Percentiles rank a stretch among this genome's conserved stretches.
Conservation (phyloP, 805 yeast species). For the Lipomyces yamanashiensis region DNA sequence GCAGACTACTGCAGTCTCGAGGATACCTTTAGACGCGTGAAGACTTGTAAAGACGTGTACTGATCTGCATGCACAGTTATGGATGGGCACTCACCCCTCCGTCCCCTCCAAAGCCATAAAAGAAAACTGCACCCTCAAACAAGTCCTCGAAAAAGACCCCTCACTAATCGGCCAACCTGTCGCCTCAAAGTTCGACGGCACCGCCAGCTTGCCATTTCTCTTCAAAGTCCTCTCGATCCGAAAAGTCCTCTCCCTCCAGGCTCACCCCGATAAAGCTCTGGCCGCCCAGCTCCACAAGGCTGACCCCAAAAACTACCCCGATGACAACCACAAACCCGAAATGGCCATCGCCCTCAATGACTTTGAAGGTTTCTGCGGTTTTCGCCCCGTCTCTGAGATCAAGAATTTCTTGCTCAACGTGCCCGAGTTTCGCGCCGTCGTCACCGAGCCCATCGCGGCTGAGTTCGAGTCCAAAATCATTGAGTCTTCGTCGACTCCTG, state of each 20-base stretch:
- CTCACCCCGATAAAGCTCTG: conserved; percentile 92
- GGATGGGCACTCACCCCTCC: conserved; percentile 99
- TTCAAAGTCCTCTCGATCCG: conserved; percentile 92
- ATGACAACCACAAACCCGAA: conserved; percentile 98
- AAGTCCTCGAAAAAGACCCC: conserved; percentile 65
- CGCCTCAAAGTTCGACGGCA: conserved; percentile 58
- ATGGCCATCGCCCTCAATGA: conserved; percentile 97
- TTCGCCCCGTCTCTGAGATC: conserved; percentile 84
- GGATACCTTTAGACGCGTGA: too few relatives aligned
- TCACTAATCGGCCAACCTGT: conserved; percentile 62
- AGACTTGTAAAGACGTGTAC: background rate
- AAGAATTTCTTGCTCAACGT: conserved; percentile 68
- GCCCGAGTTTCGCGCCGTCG: conserved; percentile 75
- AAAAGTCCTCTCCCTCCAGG: conserved; percentile 93
- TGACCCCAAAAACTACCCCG: conserved; percentile 92
- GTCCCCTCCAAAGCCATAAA: conserved; percentile 73
- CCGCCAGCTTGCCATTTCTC: conserved; percentile 82
- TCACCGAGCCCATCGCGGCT: conserved; percentile 64
- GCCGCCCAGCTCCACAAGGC: conserved; percentile 73
- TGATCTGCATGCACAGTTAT: conserved; percentile 50
- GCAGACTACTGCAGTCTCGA: too few relatives aligned
- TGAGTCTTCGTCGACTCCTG: conserved; percentile 46
- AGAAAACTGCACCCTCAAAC: conserved; percentile 65
- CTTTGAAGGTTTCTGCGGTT: conserved; percentile 98
- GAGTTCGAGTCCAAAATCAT: conserved; percentile 29